Evolutionary conservation across 306 rosid species (phyloP).

Genomic region (Cucumis cinereus): DNA sequence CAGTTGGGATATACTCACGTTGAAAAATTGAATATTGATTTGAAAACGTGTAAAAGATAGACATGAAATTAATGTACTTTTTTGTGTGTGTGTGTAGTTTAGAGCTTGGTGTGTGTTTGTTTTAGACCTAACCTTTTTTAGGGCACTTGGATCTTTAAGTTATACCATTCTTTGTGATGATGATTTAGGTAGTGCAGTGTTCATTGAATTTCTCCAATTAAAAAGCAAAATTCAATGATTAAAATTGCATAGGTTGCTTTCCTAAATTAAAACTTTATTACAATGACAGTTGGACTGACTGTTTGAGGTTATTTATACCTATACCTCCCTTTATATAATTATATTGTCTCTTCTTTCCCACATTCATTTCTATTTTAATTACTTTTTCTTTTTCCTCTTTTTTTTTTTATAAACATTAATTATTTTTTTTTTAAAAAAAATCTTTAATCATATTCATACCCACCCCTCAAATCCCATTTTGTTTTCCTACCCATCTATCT

Average conservation of each 20-base stretch:
- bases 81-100: neutral
- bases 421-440: neutral
- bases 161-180: neutral
- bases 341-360: slow-evolving; percentile 8
- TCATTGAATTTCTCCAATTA: slow-evolving; percentile 6
- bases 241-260: neutral
- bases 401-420: neutral
- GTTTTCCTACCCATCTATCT: neutral
- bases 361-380: neutral
- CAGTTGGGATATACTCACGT: too few relatives aligned
- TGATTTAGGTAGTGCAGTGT: neutral
- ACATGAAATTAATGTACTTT: neutral
- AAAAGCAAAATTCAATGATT: slow-evolving; percentile 4
- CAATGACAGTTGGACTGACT: slow-evolving; percentile 1
- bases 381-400: neutral
- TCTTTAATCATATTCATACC: slow-evolving; percentile 1
- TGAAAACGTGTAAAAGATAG: too few relatives aligned
- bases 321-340: neutral
- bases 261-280: neutral
- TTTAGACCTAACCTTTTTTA: neutral
- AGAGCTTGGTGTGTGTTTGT: neutral
- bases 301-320: neutral
- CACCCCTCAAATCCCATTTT: neutral
- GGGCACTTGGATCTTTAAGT: neutral
- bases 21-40: too few relatives aligned